phyloP scores from a whole-genome alignment of 2,329 filamentous ascomycete genomes.

The Verticillium alfalfae region DNA sequence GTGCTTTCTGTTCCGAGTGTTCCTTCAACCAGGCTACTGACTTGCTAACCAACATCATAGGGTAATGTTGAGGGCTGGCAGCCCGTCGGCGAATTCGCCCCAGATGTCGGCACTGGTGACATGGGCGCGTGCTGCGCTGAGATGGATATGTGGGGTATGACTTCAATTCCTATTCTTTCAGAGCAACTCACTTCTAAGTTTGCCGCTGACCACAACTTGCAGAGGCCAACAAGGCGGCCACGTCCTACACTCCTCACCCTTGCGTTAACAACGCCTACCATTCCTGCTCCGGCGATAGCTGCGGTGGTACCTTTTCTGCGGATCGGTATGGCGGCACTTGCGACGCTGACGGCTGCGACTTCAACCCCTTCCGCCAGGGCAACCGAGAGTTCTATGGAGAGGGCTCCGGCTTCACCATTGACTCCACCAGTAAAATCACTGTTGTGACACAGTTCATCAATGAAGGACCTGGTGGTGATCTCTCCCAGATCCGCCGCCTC shows the following conservation, averaged over 20 bases:
- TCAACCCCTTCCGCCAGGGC: slow-evolving; percentile 64
- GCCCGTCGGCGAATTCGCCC: not conserved
- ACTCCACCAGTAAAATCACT: slow-evolving; percentile 55
- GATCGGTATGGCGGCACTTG: slow-evolving; percentile 58
- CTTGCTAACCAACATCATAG: slow-evolving; percentile 14
- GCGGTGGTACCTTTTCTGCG: slow-evolving; percentile 46
- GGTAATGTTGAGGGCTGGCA: slow-evolving; percentile 48
- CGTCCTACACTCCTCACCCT: slow-evolving; percentile 60
- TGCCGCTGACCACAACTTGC: not conserved
- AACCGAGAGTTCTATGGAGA: slow-evolving; percentile 57
- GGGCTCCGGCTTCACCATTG: slow-evolving; percentile 45
- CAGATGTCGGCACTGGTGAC: slow-evolving; percentile 45
- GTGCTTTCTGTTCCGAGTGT: not conserved
- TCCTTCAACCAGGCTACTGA: not conserved
- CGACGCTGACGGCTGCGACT: slow-evolving; percentile 66
- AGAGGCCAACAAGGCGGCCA: slow-evolving; percentile 60
- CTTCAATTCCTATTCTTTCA: not conserved
- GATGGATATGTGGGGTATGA: slow-evolving; percentile 49
- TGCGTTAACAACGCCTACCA: slow-evolving; percentile 46
- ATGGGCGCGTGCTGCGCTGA: slow-evolving; percentile 56
- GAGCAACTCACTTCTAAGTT: not conserved
- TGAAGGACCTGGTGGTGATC: slow-evolving; percentile 38
- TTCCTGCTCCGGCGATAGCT: slow-evolving; percentile 44
- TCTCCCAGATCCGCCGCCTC: slow-evolving; percentile 57
- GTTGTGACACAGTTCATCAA: slow-evolving; percentile 61